phyloP scores from a whole-genome alignment of 2,329 filamentous ascomycete species.

The Fusarium sp. region DNA sequence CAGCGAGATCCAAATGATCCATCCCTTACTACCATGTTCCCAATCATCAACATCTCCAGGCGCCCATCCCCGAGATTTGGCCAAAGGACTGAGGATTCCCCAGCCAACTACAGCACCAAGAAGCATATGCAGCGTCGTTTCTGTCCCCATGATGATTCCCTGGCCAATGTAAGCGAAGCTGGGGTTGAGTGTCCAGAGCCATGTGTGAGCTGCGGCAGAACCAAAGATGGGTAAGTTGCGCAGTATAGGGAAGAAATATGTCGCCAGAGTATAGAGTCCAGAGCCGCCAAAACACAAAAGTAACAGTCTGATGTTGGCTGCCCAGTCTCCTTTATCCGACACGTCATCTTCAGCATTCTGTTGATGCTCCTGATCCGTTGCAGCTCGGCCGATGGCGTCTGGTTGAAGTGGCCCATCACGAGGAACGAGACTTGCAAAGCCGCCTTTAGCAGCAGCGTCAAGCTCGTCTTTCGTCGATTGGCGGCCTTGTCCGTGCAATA shows the following conservation, averaged over 20 bases:
- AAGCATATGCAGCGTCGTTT: constrained; percentile 95
- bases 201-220: constrained; percentile 75
- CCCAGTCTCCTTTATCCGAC: constrained; percentile 50
- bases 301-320: constrained; percentile 65
- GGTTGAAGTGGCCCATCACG: constrained; percentile 39
- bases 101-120: constrained; percentile 90
- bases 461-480: constrained; percentile 50
- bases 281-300: constrained; percentile 69
- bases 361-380: constrained; percentile 48
- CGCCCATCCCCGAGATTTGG: constrained; percentile 89
- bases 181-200: constrained; percentile 97
- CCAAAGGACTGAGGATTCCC: constrained; percentile 89
- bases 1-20: constrained; percentile 97
- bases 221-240: constrained; percentile 92
- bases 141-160: constrained; percentile 97
- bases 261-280: constrained; percentile 78
- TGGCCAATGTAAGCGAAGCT: constrained; percentile 98
- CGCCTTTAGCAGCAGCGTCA: constrained; percentile 53
- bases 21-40: constrained; percentile 94
- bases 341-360: constrained; percentile 45
- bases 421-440: constrained; percentile 58
- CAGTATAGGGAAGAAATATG: constrained; percentile 89
- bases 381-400: constrained; percentile 42
- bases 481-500: constrained; percentile 76
- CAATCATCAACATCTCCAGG: constrained; percentile 88